Base-by-base conservation (phyloP, 75 land plant species). In the Adiantum capillusveneris region DNA sequence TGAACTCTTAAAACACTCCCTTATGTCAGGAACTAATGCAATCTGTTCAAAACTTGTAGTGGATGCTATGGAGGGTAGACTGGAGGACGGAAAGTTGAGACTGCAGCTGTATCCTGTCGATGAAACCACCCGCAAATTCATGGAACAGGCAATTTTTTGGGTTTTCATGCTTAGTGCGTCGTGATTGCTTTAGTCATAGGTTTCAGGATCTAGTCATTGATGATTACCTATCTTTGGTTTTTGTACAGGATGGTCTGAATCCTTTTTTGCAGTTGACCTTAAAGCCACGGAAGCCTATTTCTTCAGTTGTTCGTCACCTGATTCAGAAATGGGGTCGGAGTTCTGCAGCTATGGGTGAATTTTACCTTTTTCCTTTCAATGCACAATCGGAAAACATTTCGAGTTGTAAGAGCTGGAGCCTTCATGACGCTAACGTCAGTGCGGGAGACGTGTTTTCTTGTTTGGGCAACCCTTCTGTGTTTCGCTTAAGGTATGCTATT, bases 71-170 rank as follows among this genome's bases (percentile, higher is more conserved):
- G 21, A 39, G 58, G 66, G 43, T 41, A 60, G 22, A 27, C 13
- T 52, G 29, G 49, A 66, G 29, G 25, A 24, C 9, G 37, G 37
- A 18, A 87, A 87, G 62, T 75, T 89, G 11, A 85, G 86, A 65
- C 75, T 85, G 25, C 95, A 89, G 65, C 52, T 89, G 56, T 89
- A 79, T 56, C 95, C 95, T n/a, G 62, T 77, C 41, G 81, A 89
- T 73, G 95, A 89, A 2, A 37, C 30, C 20, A 89, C 86, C 46
- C 72, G 81, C 26, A 78, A 55, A 65, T 75, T 76, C 53, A 59
- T 88, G 49, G 89, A 84, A 73, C 71, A 75, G 90, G 90, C 83
- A 59, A 44, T n/a, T n/a, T n/a, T n/a, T n/a, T n/a, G n/a, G n/a
- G n/a, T n/a, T n/a, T n/a, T n/a, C n/a, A n/a, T n/a, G n/a, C n/a